Evolutionary conservation across 768 basidiomycete genomes (phyloP).

Genomic region (Naganishia friedmannii): DNA sequence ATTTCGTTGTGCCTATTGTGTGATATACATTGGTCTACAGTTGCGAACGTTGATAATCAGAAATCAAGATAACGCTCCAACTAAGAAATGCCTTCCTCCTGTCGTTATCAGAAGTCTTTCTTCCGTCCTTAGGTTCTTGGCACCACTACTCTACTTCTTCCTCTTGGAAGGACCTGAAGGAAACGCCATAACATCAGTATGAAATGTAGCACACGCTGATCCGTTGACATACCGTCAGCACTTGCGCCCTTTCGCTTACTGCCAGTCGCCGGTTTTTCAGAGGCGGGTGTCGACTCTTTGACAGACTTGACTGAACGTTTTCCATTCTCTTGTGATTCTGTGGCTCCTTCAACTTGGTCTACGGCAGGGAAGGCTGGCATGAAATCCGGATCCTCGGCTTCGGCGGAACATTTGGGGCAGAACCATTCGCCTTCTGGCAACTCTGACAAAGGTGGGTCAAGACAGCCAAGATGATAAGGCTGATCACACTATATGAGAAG

Average conservation of each 20-base stretch:
- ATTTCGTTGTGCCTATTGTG: too few species aligned
- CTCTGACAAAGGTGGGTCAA: constrained; percentile 69
- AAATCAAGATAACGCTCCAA: too few species aligned
- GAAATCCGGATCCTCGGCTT: constrained; percentile 34
- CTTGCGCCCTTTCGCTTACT: constrained; percentile 11
- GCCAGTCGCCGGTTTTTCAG: background rate
- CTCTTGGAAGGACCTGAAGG: constrained; percentile 7
- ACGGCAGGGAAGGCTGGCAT: constrained; percentile 5
- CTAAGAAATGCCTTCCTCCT: background rate
- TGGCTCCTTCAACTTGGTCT: constrained; percentile 1
- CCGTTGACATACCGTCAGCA: constrained; percentile 2
- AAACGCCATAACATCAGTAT: background rate
- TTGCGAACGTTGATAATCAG: too few species aligned
- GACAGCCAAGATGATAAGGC: constrained; percentile 79
- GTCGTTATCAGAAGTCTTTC: background rate
- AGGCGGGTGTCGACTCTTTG: constrained; percentile 5
- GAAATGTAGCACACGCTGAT: background rate
- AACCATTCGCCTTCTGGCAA: constrained; percentile 85
- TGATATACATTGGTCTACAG: too few species aligned
- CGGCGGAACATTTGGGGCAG: constrained; percentile 65
- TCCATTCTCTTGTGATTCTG: background rate
- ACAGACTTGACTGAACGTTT: background rate
- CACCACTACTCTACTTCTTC: background rate
- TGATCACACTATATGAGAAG: constrained; percentile 67
- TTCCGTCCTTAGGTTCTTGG: background rate